Percentiles rank a stretch among this genome's conserved stretches.
Conservation (phyloP, 139 green algal genomes). For the Pycnococcus provasolii region DNA sequence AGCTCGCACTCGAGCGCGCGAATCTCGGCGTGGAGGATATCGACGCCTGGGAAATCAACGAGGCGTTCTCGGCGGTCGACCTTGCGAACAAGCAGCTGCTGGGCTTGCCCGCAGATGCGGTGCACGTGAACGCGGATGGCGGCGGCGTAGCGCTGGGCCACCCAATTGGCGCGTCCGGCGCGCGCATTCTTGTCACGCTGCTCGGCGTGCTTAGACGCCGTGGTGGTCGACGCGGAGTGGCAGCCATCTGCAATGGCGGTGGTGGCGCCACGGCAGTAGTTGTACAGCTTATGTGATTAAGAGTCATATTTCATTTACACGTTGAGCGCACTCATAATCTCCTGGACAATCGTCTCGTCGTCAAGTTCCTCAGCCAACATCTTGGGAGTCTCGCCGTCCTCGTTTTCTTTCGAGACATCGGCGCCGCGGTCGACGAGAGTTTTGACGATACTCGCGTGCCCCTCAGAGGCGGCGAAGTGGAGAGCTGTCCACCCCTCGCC, state of each 20-base stretch:
- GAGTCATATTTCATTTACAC: neutral
- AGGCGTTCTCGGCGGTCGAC: slow-evolving; percentile 81
- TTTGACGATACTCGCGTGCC: too few relatives aligned
- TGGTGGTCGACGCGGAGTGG: slow-evolving; percentile 44
- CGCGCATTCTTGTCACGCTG: slow-evolving; percentile 68
- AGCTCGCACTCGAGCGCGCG: slow-evolving; percentile 44
- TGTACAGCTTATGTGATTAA: slow-evolving; percentile 37
- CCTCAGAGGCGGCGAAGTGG: too few relatives aligned
- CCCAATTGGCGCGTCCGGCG: slow-evolving; percentile 70
- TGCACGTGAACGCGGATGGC: slow-evolving; percentile 67
- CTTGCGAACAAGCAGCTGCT: slow-evolving; percentile 53
- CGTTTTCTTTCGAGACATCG: too few relatives aligned
- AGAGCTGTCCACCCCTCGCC: too few relatives aligned
- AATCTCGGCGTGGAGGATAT: slow-evolving; percentile 41
- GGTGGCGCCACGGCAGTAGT: slow-evolving; percentile 70
- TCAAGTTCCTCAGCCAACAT: too few relatives aligned
- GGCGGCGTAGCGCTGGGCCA: slow-evolving; percentile 78
- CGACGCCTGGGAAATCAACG: slow-evolving; percentile 77
- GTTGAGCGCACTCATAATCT: too few relatives aligned
- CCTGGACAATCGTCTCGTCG: too few relatives aligned
- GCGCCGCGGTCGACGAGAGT: too few relatives aligned
- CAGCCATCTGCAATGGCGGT: slow-evolving; percentile 83
- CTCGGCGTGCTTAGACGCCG: slow-evolving; percentile 54
- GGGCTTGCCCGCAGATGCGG: slow-evolving; percentile 28
- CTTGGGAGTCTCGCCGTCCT: too few relatives aligned